These are phyloP conservation scores for Boletellus deceptivus DNA, from an alignment of 1,284 basidiomycete genomes.

Conservation along the genomic window DNA sequence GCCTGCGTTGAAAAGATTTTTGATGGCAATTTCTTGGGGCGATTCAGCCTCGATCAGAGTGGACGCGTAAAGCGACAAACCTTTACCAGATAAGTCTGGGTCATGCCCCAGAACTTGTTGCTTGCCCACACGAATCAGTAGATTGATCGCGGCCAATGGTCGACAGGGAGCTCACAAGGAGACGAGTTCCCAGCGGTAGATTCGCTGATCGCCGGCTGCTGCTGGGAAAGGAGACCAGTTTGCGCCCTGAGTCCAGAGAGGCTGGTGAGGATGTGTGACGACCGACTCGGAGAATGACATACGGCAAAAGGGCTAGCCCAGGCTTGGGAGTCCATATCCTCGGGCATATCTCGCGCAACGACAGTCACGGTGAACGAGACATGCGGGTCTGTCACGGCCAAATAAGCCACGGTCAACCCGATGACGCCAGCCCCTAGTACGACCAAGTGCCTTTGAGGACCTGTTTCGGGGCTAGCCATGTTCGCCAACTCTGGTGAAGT, in stretches of 20 bases:
- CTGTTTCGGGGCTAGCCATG: slow-evolving; percentile 14
- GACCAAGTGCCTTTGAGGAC: slow-evolving; percentile 30
- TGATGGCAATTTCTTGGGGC: slow-evolving; percentile 43
- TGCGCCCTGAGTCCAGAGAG: slow-evolving; percentile 45
- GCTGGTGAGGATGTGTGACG: not conserved
- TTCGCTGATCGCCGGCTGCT: slow-evolving; percentile 37
- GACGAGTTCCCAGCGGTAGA: slow-evolving; percentile 40
- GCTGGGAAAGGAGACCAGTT: slow-evolving; percentile 68
- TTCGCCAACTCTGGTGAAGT: not conserved
- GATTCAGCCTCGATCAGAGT: slow-evolving; percentile 6
- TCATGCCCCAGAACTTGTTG: slow-evolving; percentile 49
- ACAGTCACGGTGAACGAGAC: slow-evolving; percentile 48
- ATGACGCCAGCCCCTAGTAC: slow-evolving; percentile 56
- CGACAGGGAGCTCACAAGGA: slow-evolving; percentile 40
- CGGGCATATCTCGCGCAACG: slow-evolving; percentile 65
- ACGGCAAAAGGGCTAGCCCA: slow-evolving; percentile 76
- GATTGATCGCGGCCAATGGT: not conserved
- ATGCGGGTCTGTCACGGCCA: slow-evolving; percentile 31
- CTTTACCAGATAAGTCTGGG: slow-evolving; percentile 46
- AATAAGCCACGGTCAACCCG: slow-evolving; percentile 45
- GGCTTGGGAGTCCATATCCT: slow-evolving; percentile 54
- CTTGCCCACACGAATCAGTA: slow-evolving; percentile 28
- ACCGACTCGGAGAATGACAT: slow-evolving; percentile 23
- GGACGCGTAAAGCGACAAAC: slow-evolving; percentile 26
- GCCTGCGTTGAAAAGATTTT: slow-evolving; percentile 38